phyloP scores from a whole-genome alignment of 192 early-diverging fungal species.

The Coemansia sp. region DNA sequence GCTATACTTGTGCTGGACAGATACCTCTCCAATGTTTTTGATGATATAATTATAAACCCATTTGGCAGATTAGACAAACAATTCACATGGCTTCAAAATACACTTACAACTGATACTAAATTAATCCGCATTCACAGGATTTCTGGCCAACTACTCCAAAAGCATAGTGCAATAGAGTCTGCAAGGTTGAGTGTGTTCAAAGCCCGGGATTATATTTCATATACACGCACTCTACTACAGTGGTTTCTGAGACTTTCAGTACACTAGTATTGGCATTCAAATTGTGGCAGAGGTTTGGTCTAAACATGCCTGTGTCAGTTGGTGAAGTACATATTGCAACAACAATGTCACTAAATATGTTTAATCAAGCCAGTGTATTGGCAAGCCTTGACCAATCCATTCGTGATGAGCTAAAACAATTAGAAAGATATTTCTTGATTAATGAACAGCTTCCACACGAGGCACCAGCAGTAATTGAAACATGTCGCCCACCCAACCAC shows the following conservation, averaged over 20 bases:
- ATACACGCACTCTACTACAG: background rate
- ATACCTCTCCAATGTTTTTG: too few species aligned
- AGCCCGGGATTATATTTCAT: background rate
- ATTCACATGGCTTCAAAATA: too few species aligned
- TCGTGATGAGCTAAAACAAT: background rate
- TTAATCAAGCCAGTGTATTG: background rate
- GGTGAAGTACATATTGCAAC: slow-evolving; percentile 14
- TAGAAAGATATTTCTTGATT: background rate
- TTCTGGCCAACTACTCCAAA: background rate
- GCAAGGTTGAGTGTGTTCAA: background rate
- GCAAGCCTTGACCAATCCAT: background rate
- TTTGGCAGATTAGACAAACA: background rate
- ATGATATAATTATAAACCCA: background rate
- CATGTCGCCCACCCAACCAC: slow-evolving; percentile 48
- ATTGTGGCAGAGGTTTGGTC: slow-evolving; percentile 1
- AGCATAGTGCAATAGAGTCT: background rate
- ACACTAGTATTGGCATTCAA: slow-evolving; percentile 7
- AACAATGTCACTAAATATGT: background rate
- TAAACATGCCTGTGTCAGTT: background rate
- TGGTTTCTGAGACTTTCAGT: slow-evolving; percentile 1
- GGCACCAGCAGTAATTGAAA: slow-evolving; percentile 60
- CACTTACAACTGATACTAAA: background rate
- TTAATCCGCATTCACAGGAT: background rate
- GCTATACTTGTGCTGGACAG: background rate
- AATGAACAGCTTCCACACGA: slow-evolving; percentile 43